Base-by-base conservation (phyloP, 139 green algal genomes). In the Gonium pectorale region DNA sequence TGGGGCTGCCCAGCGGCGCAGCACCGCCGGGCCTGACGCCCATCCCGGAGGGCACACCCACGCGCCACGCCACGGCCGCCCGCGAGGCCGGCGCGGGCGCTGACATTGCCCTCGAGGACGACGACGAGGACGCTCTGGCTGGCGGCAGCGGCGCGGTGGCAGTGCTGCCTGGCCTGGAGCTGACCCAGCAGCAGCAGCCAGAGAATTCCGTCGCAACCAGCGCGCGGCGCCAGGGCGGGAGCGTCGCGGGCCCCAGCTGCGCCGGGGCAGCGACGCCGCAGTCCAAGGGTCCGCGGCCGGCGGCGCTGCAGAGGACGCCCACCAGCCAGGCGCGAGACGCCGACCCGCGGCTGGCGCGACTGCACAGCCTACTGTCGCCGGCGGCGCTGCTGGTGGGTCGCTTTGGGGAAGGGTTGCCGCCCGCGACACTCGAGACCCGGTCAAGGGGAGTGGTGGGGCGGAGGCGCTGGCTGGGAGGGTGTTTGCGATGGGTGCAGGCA, bases 351-450 rank as follows among this genome's bases (percentile, higher is more conserved):
- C 31, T 82, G 75, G 60, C 75, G 5, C 63, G 75, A 29, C 38
- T 82, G 41, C 75, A 82, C 59, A 71, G 59, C 59, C 27, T 82
- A 59, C 56, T 82, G 43, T 82, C 75, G 29, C 75, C 75, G 3
- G 75, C 75, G 21, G 75, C 75, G 40, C 64, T 82, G 75, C 75
- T 72, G 75, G 75, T 82, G n/a, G 0, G 74, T n/a, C n/a, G n/a
- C n/a, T n/a, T n/a, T n/a, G n/a, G n/a, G n/a, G n/a, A n/a, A n/a
- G n/a, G n/a, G n/a, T n/a, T n/a, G n/a, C n/a, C n/a, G n/a, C n/a
- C n/a, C n/a, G n/a, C n/a, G n/a, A n/a, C n/a, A n/a, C n/a, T n/a
- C n/a, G n/a, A n/a, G n/a, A n/a, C n/a, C n/a, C n/a, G n/a, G n/a
- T n/a, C n/a, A n/a, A n/a, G n/a, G n/a, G n/a, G n/a, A n/a, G n/a